These are phyloP conservation scores for Sugiyamaella paludigena DNA, from an alignment of 1,139 yeast species.

Conservation along the genomic window DNA sequence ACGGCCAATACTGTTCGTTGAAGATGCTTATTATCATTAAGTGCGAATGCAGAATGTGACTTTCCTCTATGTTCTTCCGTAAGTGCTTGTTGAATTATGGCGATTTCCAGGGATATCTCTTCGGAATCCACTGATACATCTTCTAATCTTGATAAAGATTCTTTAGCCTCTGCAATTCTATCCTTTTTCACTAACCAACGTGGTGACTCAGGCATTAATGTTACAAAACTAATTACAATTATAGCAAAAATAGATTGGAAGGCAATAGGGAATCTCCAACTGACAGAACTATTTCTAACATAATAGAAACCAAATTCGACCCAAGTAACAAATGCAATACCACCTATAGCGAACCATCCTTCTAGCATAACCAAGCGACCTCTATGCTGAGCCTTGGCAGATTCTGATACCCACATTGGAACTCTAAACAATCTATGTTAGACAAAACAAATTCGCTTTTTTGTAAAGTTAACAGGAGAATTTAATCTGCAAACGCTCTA, in stretches of 20 bases:
- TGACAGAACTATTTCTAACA: slow-evolving; percentile 50
- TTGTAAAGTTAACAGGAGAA: too few species aligned
- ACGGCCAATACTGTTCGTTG: slow-evolving; percentile 47
- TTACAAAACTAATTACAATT: slow-evolving; percentile 51
- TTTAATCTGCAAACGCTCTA: too few species aligned
- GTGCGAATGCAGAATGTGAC: slow-evolving; percentile 22
- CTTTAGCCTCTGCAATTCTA: slow-evolving; percentile 56
- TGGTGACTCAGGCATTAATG: slow-evolving; percentile 76
- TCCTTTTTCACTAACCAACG: slow-evolving; percentile 60
- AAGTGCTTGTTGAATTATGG: slow-evolving; percentile 21
- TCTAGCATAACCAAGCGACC: slow-evolving; percentile 67
- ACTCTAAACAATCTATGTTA: too few species aligned
- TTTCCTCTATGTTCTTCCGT: slow-evolving; percentile 19
- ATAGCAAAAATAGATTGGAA: slow-evolving; percentile 47
- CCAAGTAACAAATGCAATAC: slow-evolving; percentile 74
- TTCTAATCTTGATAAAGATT: slow-evolving; percentile 48
- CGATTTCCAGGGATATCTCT: slow-evolving; percentile 26
- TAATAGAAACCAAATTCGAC: slow-evolving; percentile 51
- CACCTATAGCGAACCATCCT: slow-evolving; percentile 68
- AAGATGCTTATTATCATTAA: slow-evolving; percentile 45
- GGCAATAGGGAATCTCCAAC: slow-evolving; percentile 54
- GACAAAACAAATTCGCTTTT: too few species aligned
- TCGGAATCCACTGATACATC: slow-evolving; percentile 38
- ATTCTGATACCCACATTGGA: slow-evolving; percentile 78
- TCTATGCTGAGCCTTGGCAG: slow-evolving; percentile 65